Base-by-base conservation (phyloP, 306 rosid species). In the Sicyos edulis region DNA sequence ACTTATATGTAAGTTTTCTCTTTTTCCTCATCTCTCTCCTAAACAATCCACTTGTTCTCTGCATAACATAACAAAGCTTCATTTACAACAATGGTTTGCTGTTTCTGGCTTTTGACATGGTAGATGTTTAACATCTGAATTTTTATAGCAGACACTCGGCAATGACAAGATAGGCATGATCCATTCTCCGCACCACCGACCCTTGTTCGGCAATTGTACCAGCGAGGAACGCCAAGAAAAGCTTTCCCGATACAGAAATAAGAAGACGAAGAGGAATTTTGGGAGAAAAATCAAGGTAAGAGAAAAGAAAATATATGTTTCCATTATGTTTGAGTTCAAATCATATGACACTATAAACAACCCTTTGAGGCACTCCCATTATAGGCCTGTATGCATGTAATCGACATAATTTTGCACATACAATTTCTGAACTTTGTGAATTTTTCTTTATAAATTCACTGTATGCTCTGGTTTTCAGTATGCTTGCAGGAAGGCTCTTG, bases 401-500 rank as follows among this genome's bases (percentile, higher is more conserved):
- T 67, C 37, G 55, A 45, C 55, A 67, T 67, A 67, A 6, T 19
- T 21, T 21, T 12, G 55, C 56, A 14, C 55, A 3, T 45, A 20
- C 55, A 19, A 44, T 70, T 15, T 52, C 13, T 51, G 9, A 70
- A 21, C 42, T 70, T 26, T 24, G n/a, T 32, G 47, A 70, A 49
- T 50, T 70, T 2, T 29, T 52, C 29, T 21, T 50, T 44, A 24
- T 12, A 70, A 70, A 8, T 52, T 50, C 51, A 29, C 5, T 55
- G 14, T 72, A 45, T 73, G 76, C 40, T 73, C 55, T 73, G 49
- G 8, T 72, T 76, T 65, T 53, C 88, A 91, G 99, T 95, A 95
- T 62, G 99, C 99, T 17, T 95, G 99, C 84, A 89, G 97, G 86
- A 95, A 95, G 88, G 99, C 96, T 75, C 96, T 95, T 55, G 99